Percentiles rank a stretch among this genome's conserved stretches.
These are phyloP conservation scores for Astrothelium macrocarpum DNA, from an alignment of 495 filamentous ascomycete genomes.

Conservation along the genomic window DNA sequence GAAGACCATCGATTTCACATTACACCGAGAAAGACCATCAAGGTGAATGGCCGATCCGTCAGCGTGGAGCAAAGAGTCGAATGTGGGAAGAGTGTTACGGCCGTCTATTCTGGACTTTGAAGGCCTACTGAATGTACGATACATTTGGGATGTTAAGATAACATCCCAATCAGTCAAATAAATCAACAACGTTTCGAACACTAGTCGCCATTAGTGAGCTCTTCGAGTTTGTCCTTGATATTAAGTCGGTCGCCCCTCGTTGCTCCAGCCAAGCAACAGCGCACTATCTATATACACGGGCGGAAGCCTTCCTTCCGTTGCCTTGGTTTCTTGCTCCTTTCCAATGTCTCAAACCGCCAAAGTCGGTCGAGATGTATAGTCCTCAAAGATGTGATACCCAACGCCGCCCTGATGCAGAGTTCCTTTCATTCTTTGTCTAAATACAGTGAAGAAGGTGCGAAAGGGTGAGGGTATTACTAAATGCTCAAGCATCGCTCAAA, in stretches of 20 bases:
- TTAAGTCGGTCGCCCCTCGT: background rate
- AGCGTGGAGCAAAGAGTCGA: slow-evolving; percentile 79
- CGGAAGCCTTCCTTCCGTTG: background rate
- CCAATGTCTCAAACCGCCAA: background rate
- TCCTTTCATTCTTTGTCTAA: background rate
- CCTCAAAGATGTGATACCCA: background rate
- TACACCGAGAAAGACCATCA: slow-evolving; percentile 64
- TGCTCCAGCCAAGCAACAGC: background rate
- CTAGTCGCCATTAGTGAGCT: background rate
- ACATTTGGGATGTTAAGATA: too few species aligned
- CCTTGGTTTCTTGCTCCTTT: background rate
- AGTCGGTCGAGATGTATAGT: background rate
- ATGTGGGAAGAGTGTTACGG: slow-evolving; percentile 76
- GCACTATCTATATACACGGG: background rate
- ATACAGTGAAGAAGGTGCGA: background rate
- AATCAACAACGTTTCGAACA: background rate
- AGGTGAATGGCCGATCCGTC: slow-evolving; percentile 53
- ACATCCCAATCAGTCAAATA: background rate
- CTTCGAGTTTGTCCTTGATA: background rate
- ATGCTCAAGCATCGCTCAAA: background rate
- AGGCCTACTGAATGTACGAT: background rate
- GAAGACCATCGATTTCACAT: slow-evolving; percentile 73
- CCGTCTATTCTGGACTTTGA: slow-evolving; percentile 54
- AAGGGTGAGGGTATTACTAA: background rate
- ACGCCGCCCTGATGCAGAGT: background rate